These are phyloP conservation scores for Petunia axillaris DNA, from an alignment of 257 asterid species.

Conservation along the genomic window DNA sequence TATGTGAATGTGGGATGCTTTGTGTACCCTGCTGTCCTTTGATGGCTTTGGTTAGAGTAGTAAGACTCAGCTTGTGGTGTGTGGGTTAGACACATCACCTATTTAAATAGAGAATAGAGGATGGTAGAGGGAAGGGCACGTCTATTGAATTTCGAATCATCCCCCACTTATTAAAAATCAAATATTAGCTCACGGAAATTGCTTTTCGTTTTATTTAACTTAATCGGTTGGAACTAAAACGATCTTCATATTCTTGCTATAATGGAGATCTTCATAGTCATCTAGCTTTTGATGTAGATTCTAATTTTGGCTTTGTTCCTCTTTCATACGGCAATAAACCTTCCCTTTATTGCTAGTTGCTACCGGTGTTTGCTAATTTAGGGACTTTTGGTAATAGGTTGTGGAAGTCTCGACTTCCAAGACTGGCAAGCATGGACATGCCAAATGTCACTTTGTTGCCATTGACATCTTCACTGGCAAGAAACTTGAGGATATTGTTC, in stretches of 20 bases:
- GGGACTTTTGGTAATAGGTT: conserved; percentile 46
- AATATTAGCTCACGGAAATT: no score
- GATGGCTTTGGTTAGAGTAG: no score
- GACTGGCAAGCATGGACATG: conserved; percentile 94
- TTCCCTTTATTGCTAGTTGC: not conserved
- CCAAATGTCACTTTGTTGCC: conserved; percentile 86
- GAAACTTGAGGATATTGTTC: conserved; percentile 92
- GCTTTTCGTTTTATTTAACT: no score
- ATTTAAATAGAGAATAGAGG: no score
- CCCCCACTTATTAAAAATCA: no score
- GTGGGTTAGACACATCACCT: no score
- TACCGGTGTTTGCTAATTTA: not conserved
- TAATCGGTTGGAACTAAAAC: not conserved
- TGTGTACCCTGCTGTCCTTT: no score
- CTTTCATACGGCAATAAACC: not conserved
- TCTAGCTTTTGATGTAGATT: not conserved
- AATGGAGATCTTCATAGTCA: not conserved
- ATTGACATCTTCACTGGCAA: conserved; percentile 82
- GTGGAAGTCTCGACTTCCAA: conserved; percentile 93
- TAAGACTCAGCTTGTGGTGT: no score
- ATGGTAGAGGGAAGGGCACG: no score
- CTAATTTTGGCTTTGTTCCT: not conserved
- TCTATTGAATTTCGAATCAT: no score
- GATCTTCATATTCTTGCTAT: not conserved
- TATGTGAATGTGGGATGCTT: no score